phyloP scores from a whole-genome alignment of 2,329 filamentous ascomycete species.

The Amylocarpus encephaloides region DNA sequence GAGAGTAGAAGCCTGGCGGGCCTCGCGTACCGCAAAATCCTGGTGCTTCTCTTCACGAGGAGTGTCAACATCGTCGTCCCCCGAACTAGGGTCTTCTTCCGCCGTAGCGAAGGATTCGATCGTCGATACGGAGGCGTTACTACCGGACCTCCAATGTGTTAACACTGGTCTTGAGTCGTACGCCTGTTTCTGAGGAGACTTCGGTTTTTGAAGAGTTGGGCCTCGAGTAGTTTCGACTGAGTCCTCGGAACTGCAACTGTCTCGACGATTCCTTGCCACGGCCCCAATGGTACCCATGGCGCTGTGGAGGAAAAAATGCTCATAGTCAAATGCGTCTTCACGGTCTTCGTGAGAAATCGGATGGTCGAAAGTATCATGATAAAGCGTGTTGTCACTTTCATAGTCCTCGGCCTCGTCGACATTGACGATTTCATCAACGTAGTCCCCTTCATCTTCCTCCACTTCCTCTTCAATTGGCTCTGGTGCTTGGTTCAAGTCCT shows the following conservation, averaged over 20 bases:
- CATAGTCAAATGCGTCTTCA: slow-evolving; percentile 92
- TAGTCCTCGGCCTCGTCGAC: slow-evolving; percentile 34
- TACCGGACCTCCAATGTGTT: slow-evolving; percentile 44
- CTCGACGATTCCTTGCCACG: slow-evolving; percentile 39
- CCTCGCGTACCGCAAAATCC: slow-evolving; percentile 33
- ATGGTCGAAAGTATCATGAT: slow-evolving; percentile 54
- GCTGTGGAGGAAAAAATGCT: slow-evolving; percentile 91
- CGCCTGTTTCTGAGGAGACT: slow-evolving; percentile 14
- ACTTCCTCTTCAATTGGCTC: slow-evolving; percentile 18
- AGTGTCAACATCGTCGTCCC: slow-evolving; percentile 23
- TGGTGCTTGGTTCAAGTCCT: slow-evolving; percentile 4
- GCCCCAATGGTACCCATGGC: slow-evolving; percentile 73
- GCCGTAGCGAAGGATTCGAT: slow-evolving; percentile 59
- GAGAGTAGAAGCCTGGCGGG: neutral
- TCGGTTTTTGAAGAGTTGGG: slow-evolving; percentile 24
- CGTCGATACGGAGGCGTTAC: slow-evolving; percentile 54
- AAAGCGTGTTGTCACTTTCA: slow-evolving; percentile 56
- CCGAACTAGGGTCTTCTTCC: slow-evolving; percentile 41
- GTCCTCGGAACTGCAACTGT: slow-evolving; percentile 52
- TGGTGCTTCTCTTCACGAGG: slow-evolving; percentile 36
- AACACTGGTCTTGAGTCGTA: slow-evolving; percentile 13
- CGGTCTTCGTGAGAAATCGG: slow-evolving; percentile 82
- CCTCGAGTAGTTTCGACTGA: slow-evolving; percentile 58
- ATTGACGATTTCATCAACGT: slow-evolving; percentile 31
- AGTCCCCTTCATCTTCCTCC: slow-evolving; percentile 35